phyloP scores from a whole-genome alignment of 257 asterid genomes.

The Lithospermum erythrorhizon region DNA sequence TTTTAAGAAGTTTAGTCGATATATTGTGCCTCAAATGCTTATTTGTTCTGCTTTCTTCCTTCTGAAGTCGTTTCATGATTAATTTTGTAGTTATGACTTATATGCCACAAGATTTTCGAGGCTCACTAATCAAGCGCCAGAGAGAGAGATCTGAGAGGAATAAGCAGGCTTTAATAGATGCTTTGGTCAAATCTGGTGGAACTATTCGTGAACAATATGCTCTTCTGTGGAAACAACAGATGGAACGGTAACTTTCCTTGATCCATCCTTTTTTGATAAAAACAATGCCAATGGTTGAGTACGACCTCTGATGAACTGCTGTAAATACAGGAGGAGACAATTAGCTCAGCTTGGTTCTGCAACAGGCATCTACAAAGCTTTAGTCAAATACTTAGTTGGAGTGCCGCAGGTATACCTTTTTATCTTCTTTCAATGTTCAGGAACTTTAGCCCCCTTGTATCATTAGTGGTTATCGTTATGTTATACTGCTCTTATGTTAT shows the following conservation, averaged over 20 bases:
- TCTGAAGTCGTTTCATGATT: background rate
- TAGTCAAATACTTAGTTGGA: conserved; percentile 92
- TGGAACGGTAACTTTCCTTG: conserved; percentile 59
- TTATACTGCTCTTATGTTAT: no score
- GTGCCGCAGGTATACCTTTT: conserved; percentile 67
- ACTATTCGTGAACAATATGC: conserved; percentile 75
- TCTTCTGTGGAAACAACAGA: conserved; percentile 88
- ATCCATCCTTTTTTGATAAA: background rate
- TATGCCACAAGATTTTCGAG: conserved; percentile 98
- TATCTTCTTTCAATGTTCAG: no score
- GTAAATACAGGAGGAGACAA: conserved; percentile 67
- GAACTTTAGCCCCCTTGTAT: no score
- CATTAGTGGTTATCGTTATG: no score
- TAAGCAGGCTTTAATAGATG: conserved; percentile 79
- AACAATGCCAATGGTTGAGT: background rate
- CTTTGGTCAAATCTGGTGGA: conserved; percentile 73
- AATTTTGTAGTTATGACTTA: conserved; percentile 75
- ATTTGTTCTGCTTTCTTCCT: no score
- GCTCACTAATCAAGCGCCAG: conserved; percentile 84
- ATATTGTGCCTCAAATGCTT: no score
- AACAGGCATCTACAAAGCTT: conserved; percentile 89
- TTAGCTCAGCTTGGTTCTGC: conserved; percentile 98
- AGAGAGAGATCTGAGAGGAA: conserved; percentile 97
- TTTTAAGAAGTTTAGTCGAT: no score
- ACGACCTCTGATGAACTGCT: background rate